A percentile compares a stretch with the other conserved stretches of the same genome.
phyloP scores from a whole-genome alignment of 345 rosid species.

The Dipteronia sinensis region DNA sequence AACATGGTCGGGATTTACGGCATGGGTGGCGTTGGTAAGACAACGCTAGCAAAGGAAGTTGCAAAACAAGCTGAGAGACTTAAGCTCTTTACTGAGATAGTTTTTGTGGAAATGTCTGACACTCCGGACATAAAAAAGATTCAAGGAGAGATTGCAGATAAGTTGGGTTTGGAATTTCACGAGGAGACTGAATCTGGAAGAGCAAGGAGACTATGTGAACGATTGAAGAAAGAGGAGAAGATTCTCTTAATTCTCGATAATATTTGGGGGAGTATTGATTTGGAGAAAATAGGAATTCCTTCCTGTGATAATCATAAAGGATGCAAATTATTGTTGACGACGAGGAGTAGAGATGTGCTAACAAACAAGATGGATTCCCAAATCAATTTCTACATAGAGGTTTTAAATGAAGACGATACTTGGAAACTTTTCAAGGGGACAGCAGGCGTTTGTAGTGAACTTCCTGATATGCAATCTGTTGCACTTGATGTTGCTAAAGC shows the following conservation, averaged over 20 bases:
- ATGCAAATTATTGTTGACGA: slow-evolving; percentile 22
- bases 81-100: slow-evolving; percentile 18
- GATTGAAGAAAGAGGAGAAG: slow-evolving; percentile 17
- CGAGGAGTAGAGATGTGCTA: background rate
- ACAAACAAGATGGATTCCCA: background rate
- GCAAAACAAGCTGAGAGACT: slow-evolving; percentile 3
- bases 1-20: slow-evolving; percentile 25
- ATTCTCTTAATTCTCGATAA: slow-evolving; percentile 33
- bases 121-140: background rate
- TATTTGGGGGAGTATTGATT: slow-evolving; percentile 26
- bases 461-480: background rate
- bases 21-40: slow-evolving; percentile 26
- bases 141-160: background rate
- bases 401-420: slow-evolving; percentile 4
- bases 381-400: background rate
- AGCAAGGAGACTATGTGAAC: background rate
- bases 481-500: background rate
- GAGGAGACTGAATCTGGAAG: background rate
- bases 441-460: background rate
- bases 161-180: background rate
- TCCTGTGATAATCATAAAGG: background rate
- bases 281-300: slow-evolving; percentile 39
- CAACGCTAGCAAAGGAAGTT: slow-evolving; percentile 18
- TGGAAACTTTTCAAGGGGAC: background rate
- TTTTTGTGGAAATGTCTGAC: background rate